Base-by-base conservation (phyloP, 352 stramenopile species). In the Pythium aphanidermatum region DNA sequence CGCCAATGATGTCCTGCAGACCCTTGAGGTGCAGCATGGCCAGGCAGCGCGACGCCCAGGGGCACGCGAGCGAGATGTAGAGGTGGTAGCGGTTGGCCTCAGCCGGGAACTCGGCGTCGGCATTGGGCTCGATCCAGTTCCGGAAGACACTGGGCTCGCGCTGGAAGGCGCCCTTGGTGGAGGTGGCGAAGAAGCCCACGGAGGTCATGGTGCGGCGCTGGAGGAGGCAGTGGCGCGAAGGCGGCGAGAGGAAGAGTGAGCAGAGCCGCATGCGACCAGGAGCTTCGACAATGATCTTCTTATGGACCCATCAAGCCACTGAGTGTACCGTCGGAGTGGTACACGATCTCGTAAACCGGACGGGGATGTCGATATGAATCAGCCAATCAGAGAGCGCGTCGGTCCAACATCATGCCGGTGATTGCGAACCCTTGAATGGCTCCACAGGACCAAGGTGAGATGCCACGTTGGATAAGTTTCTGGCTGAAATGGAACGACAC, bases 51-150 rank as follows among this genome's bases (percentile, higher is more conserved):
- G 75, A 70, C 0, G 81, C 78, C 76, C 76, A 92, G 24, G 96
- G 96, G 71, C 95, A 99, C 26, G 96, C 96, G 23, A 94, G 75
- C 43, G 91, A 96, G 26, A 98, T 86, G 74, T 98, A 98, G 21
- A 99, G 68, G 68, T 98, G 95, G 71, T 99, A 91, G 26, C 79
- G 75, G 33, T 54, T 38, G 30, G 58, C 64, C 52, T 85, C 65
- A 14, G 78, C 70, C 1, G 78, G 70, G 58, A 86, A 90, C 51
- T 76, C 60, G 33, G 74, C 74, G 60, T 80, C 70, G 16, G 68
- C 40, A 35, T 55, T 46, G 19, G 70, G 38, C 48, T 86, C 63
- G 58, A 90, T 85, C 73, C 75, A 87, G 63, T 86, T 81, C 68
- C 73, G 78, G 64, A 90, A 90, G 54, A 79, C 78, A 54, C 70